Base-by-base conservation (phyloP, 371 early-diverging fungal species). In the Parasitella parasitica region DNA sequence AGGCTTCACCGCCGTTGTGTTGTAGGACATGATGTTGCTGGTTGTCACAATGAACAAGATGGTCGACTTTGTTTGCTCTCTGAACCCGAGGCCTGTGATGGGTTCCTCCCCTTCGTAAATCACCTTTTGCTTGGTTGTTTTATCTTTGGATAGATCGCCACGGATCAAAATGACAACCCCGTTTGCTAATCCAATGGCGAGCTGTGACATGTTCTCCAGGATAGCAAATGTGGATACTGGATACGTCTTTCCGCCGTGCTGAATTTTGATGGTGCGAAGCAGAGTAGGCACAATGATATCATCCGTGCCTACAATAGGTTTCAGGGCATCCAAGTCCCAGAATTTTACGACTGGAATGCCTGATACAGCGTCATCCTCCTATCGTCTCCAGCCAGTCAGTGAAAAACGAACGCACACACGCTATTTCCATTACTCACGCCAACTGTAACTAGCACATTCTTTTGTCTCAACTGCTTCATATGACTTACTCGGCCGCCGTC, bases 141-240 rank as follows among this genome's bases (percentile, higher is more conserved):
- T 81, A 61, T 93, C 93, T 49, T 89, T 87, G 41, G 86, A 83
- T 5, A 96, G 73, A 69, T 93, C 94, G 2, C 95, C 95, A 26
- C 91, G 86, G 28, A 94, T 85, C 55, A 92, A 75, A 16, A 96
- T 77, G 0, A 96, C 94, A 1, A 89, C 86, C 22, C 97, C 98
- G 69, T 94, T 94, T 2, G 93, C 92, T 61, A 97, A 79, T 0
- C 96, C 98, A 37, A 96, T 76, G 4, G 96, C 96, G 6, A 92
- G 75, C 72, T 95, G 96, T 6, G 93, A 83, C 73, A 95, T 71
- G 58, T 87, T 89, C 46, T 93, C 93, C 15, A 93, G 70, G 0
- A 89, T 86, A 16, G 94, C 91, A 32, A 97, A 75, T 0, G 94
- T 90, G 0, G 97, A 90, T 69, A 89, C 80, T 28, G 92, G 90